Percentiles rank a stretch among this genome's conserved stretches.
Evolutionary conservation across 1,139 yeast genomes (phyloP).

Genomic region (Zygosaccharomyces sapae): DNA sequence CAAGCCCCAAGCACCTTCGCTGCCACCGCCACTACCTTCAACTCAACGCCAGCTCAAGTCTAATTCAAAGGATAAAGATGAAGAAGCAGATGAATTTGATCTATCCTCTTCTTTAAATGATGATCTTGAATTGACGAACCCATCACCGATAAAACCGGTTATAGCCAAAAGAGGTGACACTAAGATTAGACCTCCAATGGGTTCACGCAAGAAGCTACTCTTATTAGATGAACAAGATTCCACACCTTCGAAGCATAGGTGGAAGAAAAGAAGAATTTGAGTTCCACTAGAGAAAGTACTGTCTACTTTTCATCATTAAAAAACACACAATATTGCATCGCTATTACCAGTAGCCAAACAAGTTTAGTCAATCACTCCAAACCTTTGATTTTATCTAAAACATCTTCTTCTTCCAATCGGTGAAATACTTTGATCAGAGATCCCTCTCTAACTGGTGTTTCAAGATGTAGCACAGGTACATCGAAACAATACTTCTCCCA

Average conservation of each 20-base stretch:
- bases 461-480: conserved; percentile 82
- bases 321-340: neutral
- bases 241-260: conserved; percentile 10
- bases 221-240: conserved; percentile 23
- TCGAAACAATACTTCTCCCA: conserved; percentile 83
- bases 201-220: conserved; percentile 23
- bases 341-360: neutral
- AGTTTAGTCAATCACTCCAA: conserved; percentile 7
- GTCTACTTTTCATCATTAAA: neutral
- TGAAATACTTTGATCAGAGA: conserved; percentile 72
- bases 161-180: conserved; percentile 16
- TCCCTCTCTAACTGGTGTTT: conserved; percentile 42
- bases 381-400: conserved; percentile 46
- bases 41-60: neutral
- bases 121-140: conserved; percentile 32
- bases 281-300: conserved; percentile 4
- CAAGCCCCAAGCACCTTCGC: neutral
- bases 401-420: conserved; percentile 55
- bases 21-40: neutral
- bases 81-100: conserved; percentile 29
- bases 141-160: conserved; percentile 29
- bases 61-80: neutral
- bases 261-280: conserved; percentile 19
- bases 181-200: conserved; percentile 13
- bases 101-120: conserved; percentile 32